Percentiles rank a stretch among this genome's conserved stretches.
Conservation (phyloP, 176 grass and related monocot species). For the Aegilops speltoides region DNA sequence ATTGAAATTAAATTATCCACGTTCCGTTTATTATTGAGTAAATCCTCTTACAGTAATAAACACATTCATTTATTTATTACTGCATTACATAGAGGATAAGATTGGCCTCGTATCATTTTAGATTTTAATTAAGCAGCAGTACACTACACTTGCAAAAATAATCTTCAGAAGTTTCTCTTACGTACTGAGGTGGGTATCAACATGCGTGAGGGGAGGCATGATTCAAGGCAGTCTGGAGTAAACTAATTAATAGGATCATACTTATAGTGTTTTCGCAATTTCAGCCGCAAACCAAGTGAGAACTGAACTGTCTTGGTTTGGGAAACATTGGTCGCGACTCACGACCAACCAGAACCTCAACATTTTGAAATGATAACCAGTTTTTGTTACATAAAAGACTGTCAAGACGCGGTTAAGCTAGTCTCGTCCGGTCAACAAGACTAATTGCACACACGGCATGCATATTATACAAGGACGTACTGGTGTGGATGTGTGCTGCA, state of each 20-base stretch:
- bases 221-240: neutral
- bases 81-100: neutral
- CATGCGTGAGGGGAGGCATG: neutral
- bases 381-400: neutral
- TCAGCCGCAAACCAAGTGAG: neutral
- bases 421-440: neutral
- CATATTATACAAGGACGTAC: neutral
- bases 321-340: neutral
- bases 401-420: neutral
- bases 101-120: neutral
- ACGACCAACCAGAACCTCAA: neutral
- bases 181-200: neutral
- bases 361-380: neutral
- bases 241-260: neutral
- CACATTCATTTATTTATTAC: neutral
- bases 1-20: neutral
- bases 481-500: neutral
- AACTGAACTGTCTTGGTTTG: neutral
- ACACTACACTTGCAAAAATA: neutral
- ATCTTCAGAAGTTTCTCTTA: neutral
- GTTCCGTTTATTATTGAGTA: neutral
- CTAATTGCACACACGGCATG: neutral
- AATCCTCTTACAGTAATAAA: neutral
- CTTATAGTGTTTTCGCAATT: neutral
- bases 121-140: neutral